These are phyloP conservation scores for Seiridium unicorne DNA, from an alignment of 2,329 filamentous ascomycete species.

Conservation along the genomic window DNA sequence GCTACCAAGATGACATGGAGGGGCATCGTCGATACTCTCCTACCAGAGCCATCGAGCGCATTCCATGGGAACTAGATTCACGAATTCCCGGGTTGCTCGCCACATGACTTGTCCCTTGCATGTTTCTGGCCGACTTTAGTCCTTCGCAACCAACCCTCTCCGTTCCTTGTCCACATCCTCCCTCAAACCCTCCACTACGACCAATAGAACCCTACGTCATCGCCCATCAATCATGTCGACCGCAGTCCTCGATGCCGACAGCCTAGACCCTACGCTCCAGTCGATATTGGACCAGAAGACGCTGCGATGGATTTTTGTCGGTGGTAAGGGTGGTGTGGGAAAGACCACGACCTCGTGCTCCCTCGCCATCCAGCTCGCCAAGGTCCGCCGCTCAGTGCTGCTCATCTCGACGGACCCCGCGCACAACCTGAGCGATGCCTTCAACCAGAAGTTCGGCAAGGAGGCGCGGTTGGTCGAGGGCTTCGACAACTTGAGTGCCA, in stretches of 20 bases:
- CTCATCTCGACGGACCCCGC: slow-evolving; percentile 98
- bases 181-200: background rate
- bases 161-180: background rate
- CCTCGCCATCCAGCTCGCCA: slow-evolving; percentile 94
- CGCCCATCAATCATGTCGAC: slow-evolving; percentile 28
- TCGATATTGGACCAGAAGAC: slow-evolving; percentile 93
- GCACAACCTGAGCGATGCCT: slow-evolving; percentile 96
- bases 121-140: background rate
- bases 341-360: slow-evolving; percentile 99
- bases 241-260: slow-evolving; percentile 57
- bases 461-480: slow-evolving; percentile 91
- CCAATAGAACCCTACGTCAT: background rate
- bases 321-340: slow-evolving; percentile 95
- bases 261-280: slow-evolving; percentile 89
- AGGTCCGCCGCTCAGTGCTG: slow-evolving; percentile 89
- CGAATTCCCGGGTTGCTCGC: background rate
- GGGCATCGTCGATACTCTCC: background rate
- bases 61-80: background rate
- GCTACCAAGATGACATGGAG: background rate
- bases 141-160: background rate
- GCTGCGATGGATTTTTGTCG: slow-evolving; percentile 98
- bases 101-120: background rate
- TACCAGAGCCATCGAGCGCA: background rate
- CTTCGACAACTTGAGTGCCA: slow-evolving; percentile 90
- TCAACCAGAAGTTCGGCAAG: slow-evolving; percentile 99